These are phyloP conservation scores for Xylariaceae sp. DNA, from an alignment of 2,329 filamentous ascomycete genomes.

Conservation along the genomic window DNA sequence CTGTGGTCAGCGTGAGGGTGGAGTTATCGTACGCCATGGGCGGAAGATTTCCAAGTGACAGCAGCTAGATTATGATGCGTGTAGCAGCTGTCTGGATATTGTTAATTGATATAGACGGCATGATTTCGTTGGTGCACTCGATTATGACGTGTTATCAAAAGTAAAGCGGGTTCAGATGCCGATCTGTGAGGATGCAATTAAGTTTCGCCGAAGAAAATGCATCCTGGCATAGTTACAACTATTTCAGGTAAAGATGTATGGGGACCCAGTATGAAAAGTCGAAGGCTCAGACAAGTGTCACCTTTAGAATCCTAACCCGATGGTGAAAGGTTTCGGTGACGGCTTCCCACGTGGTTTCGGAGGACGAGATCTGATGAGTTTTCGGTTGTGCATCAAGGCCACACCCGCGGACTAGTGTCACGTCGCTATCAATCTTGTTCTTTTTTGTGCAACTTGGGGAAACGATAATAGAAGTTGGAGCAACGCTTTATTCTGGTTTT, in stretches of 20 bases:
- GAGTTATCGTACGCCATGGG: slow-evolving; percentile 34
- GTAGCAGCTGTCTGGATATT: slow-evolving; percentile 21
- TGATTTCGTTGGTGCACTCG: slow-evolving; percentile 3
- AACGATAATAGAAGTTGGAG: slow-evolving; percentile 1
- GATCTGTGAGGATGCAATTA: slow-evolving; percentile 17
- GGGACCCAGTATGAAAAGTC: not conserved
- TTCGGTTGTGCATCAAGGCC: slow-evolving; percentile 6
- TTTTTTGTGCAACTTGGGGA: not conserved
- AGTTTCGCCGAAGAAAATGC: slow-evolving; percentile 3
- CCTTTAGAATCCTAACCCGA: not conserved
- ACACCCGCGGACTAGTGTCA: not conserved
- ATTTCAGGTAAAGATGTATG: not conserved
- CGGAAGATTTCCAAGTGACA: slow-evolving; percentile 19
- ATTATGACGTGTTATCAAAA: slow-evolving; percentile 15
- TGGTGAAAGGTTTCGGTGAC: not conserved
- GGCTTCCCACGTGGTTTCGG: slow-evolving; percentile 9
- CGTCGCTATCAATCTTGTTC: not conserved
- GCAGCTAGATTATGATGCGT: slow-evolving; percentile 26
- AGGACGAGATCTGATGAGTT: slow-evolving; percentile 1
- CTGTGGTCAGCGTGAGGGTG: slow-evolving; percentile 36
- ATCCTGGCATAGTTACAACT: slow-evolving; percentile 12
- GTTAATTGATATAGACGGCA: slow-evolving; percentile 23
- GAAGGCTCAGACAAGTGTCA: not conserved
- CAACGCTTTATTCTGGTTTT: not conserved
- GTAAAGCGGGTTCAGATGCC: slow-evolving; percentile 16